Percentiles rank a stretch among this genome's conserved stretches.
Evolutionary conservation across 139 green algal genomes (phyloP).

Genomic region (Coelastrella sp.): DNA sequence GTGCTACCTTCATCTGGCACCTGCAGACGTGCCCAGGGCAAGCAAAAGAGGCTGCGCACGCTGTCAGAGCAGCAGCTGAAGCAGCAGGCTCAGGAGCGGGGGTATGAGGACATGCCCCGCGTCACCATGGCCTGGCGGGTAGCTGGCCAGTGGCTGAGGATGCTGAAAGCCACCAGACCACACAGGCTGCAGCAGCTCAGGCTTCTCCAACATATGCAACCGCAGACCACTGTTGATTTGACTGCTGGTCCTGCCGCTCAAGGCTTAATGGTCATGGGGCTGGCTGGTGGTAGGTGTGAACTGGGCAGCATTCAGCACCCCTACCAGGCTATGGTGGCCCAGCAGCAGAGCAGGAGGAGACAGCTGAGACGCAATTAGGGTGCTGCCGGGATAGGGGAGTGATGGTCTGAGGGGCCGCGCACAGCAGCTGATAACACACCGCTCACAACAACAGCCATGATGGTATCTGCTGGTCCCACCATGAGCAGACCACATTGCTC

Average conservation of each 20-base stretch:
- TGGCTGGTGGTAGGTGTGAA: background rate
- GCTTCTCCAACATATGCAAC: background rate
- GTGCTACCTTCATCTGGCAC: background rate
- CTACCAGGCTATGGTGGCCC: background rate
- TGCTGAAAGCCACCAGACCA: constrained; percentile 6
- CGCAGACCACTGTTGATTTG: background rate
- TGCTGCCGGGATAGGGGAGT: background rate
- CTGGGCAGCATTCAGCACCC: constrained; percentile 28
- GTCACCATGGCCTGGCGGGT: constrained; percentile 21
- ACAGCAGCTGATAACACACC: no score
- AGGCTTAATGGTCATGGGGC: background rate
- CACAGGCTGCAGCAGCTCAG: background rate
- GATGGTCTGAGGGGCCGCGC: no score
- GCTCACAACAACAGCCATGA: no score
- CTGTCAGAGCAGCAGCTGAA: background rate
- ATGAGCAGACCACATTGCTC: no score
- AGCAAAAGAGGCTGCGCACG: background rate
- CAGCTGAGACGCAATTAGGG: background rate
- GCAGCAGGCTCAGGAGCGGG: background rate
- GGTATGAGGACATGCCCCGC: background rate
- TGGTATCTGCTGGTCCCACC: no score
- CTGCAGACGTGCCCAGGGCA: background rate
- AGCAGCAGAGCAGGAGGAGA: background rate
- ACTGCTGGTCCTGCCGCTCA: background rate
- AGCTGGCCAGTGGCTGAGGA: background rate